Evolutionary conservation across 768 basidiomycete species (phyloP).

Genomic region (Pisolithus orientalis): DNA sequence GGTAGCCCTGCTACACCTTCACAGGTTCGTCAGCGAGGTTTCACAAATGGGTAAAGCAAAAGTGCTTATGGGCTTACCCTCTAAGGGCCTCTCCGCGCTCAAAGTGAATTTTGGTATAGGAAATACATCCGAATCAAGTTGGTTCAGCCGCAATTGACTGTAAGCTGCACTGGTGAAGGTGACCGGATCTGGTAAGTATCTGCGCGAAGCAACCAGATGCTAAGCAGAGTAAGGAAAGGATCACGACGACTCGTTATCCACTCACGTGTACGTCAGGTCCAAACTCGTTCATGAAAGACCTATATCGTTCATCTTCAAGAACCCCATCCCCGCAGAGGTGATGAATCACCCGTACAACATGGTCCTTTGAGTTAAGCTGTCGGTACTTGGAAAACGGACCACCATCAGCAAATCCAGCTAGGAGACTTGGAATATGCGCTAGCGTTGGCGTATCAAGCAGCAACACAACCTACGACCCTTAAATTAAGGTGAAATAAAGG

Average conservation of each 20-base stretch:
- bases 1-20: conserved; percentile 41
- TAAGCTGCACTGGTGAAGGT: conserved; percentile 71
- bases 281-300: conserved; percentile 67
- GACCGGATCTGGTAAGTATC: conserved; percentile 55
- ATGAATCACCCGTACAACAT: conserved; percentile 46
- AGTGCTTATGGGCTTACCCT: conserved; percentile 16
- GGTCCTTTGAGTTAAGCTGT: conserved; percentile 37
- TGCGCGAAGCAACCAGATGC: conserved; percentile 72
- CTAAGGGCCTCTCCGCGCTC: conserved; percentile 34
- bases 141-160: conserved; percentile 64
- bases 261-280: conserved; percentile 54
- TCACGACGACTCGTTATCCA: conserved; percentile 3
- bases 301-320: conserved; percentile 62
- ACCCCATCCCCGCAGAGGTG: conserved; percentile 72
- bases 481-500: background rate
- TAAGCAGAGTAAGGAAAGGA: conserved; percentile 23
- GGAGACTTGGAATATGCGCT: conserved; percentile 47
- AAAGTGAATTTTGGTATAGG: conserved; percentile 52
- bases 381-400: conserved; percentile 45
- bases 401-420: conserved; percentile 40
- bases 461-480: conserved; percentile 44
- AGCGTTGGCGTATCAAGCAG: conserved; percentile 68
- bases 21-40: conserved; percentile 6
- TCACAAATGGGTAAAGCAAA: background rate
- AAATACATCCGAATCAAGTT: conserved; percentile 71